Evolutionary conservation across 208 protist species (phyloP), one percentile per base, ranked within the genome.

Genomic region (Acanthamoeba polyphaga): DNA sequence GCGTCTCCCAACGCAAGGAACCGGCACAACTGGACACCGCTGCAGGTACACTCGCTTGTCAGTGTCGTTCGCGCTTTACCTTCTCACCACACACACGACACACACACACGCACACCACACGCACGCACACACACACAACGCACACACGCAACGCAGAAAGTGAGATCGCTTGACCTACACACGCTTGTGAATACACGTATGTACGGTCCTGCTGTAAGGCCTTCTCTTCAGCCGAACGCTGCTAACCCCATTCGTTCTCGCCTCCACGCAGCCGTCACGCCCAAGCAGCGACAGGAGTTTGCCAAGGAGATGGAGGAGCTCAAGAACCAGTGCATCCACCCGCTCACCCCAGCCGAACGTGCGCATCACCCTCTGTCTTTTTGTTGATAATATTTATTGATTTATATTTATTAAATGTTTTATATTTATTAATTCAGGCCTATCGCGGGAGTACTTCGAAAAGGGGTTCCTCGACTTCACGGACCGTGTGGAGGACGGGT

Each of bases 381-480:
- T 84, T 19, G 2, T 27, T 10, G 1, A 2, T 22, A 2, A 60
- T 60, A 60, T 19, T 87, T 10, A 15, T 19, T 2, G 66, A 49
- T 49, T 49, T 13, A 13, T 49, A 49, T 49, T 49, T 49, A 0
- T 49, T 12, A 2, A n/a, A n/a, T n/a, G n/a, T n/a, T 38, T 38
- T 38, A 38, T 49, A 49, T 49, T 49, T 49, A 49, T 49, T 12
- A 10, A 49, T 13, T 58, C 10, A 88, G 80, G 53, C 7, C 13
- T 88, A 22, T 58, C 80, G n/a, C 80, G n/a, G 15, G 29, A 43
- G 8, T 88, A 88, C 46, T 88, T 49, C 24, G 80, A 88, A 17
- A 66, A 55, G 24, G 80, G 80, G n/a, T 22, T 88, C n/a, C 53
- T 88, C 24, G 80, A 88, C 80, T 88, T 88, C 34, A 88, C 51